Evolutionary conservation across 352 stramenopile species (phyloP), one percentile per base, ranked within the genome.

Genomic region (Phytophthora pseudosyringae): DNA sequence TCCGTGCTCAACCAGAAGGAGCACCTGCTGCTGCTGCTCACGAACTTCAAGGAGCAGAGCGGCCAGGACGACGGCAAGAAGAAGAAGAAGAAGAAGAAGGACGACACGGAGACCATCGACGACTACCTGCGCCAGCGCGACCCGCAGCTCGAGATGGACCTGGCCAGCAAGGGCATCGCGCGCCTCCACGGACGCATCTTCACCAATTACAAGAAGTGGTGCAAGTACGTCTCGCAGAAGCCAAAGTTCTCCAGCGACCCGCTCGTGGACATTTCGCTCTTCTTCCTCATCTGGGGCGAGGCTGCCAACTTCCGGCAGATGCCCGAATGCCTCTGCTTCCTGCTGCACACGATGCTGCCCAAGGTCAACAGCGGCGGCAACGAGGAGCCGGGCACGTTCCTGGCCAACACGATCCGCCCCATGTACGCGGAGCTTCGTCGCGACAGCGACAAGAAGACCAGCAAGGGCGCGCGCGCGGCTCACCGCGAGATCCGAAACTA

Each of bases 181-280:
- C 78, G 83, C 25, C 80, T 95, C 40, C 85, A 93, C 62, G 52
- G 48, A 35, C 78, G 83, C 9, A 59, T 95, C 15, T 94, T 95
- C 45, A 63, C 75, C 61, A 95, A 95, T 76, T 95, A 95, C 67
- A 83, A 71, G 65, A 94, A 93, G 71, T 95, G 87, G 87, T 93
- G 83, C 77, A 93, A 93, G 64, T 93, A 89, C 50, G 67, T 94
- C 1, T 88, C 76, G 45, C 71, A 86, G 43, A 92, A 92, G 61
- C 85, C 87, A 25, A 78, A 80, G 40, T 94, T 95, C 52, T 83
- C 73, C 4, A 91, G 57, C 39, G 85, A 93, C 21, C 86, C 83
- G 35, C 55, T 94, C 3, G 85, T 92, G n/a, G 87, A 95, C 44
- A 61, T 93, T 36, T 40, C 64, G 31, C 73, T 95, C 2, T 95